Conservation (phyloP, 805 yeast species). For the Ogataea kodamae region DNA sequence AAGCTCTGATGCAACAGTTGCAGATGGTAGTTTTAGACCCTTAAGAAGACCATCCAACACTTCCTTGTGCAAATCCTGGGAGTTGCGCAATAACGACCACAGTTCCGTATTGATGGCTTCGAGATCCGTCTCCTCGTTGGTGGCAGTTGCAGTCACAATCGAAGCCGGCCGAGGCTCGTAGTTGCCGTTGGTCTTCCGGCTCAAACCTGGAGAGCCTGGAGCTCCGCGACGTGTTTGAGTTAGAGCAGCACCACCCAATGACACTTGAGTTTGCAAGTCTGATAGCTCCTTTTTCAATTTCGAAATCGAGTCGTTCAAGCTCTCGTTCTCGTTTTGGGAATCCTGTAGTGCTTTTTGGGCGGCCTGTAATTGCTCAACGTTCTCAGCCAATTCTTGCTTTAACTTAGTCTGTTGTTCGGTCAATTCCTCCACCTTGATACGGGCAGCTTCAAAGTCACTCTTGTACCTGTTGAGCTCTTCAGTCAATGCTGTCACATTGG, state of each 20-base stretch:
- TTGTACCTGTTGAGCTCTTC: conserved; percentile 54
- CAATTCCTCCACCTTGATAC: conserved; percentile 55
- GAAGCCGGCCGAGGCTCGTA: conserved; percentile 56
- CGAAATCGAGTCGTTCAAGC: conserved; percentile 59
- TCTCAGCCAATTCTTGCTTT: conserved; percentile 58
- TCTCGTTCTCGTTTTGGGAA: conserved; percentile 61
- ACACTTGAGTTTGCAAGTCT: conserved; percentile 32
- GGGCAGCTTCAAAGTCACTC: conserved; percentile 54
- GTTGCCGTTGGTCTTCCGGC: conserved; percentile 30
- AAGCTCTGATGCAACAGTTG: conserved; percentile 78
- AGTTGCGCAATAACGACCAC: conserved; percentile 65
- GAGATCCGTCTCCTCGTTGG: conserved; percentile 44
- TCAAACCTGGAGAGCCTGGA: conserved; percentile 22
- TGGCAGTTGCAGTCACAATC: conserved; percentile 52
- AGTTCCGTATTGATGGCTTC: conserved; percentile 75
- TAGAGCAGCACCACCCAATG: conserved; percentile 18
- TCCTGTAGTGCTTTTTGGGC: conserved; percentile 58
- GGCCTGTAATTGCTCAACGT: conserved; percentile 56
- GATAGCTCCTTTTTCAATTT: conserved; percentile 43
- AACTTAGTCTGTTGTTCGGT: conserved; percentile 58
- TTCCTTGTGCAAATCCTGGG: conserved; percentile 72
- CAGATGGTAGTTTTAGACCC: conserved; percentile 80
- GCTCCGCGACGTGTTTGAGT: conserved; percentile 24
- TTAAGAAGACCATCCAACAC: conserved; percentile 81
- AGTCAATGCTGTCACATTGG: conserved; percentile 47